Conservation (phyloP, 192 early-diverging fungal genomes). For the Geranomyces michiganensis region DNA sequence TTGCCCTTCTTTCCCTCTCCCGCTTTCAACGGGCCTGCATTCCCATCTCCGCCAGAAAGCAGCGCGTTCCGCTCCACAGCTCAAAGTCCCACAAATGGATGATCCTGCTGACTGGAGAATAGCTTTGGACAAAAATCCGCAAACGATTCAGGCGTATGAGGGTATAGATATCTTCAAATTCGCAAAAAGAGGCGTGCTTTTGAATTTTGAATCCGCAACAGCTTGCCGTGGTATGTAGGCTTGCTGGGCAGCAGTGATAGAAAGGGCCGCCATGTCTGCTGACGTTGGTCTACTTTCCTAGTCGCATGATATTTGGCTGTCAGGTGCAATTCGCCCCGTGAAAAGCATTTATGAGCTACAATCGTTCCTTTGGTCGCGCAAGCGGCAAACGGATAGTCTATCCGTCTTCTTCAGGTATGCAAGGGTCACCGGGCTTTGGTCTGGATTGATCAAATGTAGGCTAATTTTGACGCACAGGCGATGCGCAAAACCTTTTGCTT, state of each 20-base stretch:
- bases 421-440: not conserved
- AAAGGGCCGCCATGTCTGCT: not conserved
- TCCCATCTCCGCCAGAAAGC: not conserved
- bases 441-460: not conserved
- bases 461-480: not conserved
- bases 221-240: not conserved
- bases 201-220: not conserved
- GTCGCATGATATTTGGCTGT: not conserved
- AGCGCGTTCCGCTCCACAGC: not conserved
- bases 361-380: not conserved
- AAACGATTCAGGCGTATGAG: conserved; percentile 1
- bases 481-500: not conserved
- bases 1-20: not conserved
- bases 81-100: conserved; percentile 10
- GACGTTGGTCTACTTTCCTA: not conserved
- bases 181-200: not conserved
- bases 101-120: conserved; percentile 1
- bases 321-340: not conserved
- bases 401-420: too few relatives aligned
- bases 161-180: too few relatives aligned
- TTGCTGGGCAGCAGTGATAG: not conserved
- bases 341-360: not conserved
- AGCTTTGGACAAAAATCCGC: conserved; percentile 6
- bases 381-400: not conserved
- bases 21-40: not conserved